A percentile compares a stretch with the other conserved stretches of the same genome.
phyloP scores from a whole-genome alignment of 306 rosid species.

The Luffa acutangula region DNA sequence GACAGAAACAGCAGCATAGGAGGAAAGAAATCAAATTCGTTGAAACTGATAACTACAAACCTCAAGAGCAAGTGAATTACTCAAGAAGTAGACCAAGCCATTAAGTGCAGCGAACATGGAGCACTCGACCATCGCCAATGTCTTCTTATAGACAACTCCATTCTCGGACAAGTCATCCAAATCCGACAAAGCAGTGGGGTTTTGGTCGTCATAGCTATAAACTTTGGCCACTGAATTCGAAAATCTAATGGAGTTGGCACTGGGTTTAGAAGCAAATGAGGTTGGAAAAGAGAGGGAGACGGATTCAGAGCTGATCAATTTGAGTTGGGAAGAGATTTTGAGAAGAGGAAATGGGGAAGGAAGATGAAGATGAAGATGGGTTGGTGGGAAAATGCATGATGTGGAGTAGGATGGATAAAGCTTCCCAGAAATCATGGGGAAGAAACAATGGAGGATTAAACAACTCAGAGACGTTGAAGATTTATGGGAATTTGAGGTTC shows the following conservation, averaged over 20 bases:
- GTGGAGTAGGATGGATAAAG: slow-evolving; percentile 17
- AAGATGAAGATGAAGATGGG: slow-evolving; percentile 18
- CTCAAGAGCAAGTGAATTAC: slow-evolving; percentile 89
- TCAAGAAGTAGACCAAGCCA: slow-evolving; percentile 87
- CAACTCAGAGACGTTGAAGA: neutral
- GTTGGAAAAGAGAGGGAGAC: slow-evolving; percentile 1
- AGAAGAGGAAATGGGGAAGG: slow-evolving; percentile 9
- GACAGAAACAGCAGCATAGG: neutral
- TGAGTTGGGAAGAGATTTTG: slow-evolving; percentile 8
- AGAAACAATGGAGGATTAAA: neutral
- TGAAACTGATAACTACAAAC: slow-evolving; percentile 22
- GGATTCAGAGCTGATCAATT: slow-evolving; percentile 2
- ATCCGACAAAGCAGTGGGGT: slow-evolving; percentile 16
- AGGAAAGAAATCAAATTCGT: neutral
- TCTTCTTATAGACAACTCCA: slow-evolving; percentile 58
- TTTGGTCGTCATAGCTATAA: slow-evolving; percentile 22
- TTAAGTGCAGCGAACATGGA: slow-evolving; percentile 96
- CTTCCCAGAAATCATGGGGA: slow-evolving; percentile 60
- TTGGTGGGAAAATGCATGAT: slow-evolving; percentile 24
- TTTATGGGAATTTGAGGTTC: neutral
- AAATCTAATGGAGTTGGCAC: slow-evolving; percentile 25
- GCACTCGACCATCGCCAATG: slow-evolving; percentile 89
- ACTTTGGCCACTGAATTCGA: slow-evolving; percentile 20
- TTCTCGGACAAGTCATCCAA: slow-evolving; percentile 55
- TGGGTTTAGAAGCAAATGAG: slow-evolving; percentile 9